Evolutionary conservation across 2,329 filamentous ascomycete genomes (phyloP).

Genomic region (Fusarium decemcellulare): DNA sequence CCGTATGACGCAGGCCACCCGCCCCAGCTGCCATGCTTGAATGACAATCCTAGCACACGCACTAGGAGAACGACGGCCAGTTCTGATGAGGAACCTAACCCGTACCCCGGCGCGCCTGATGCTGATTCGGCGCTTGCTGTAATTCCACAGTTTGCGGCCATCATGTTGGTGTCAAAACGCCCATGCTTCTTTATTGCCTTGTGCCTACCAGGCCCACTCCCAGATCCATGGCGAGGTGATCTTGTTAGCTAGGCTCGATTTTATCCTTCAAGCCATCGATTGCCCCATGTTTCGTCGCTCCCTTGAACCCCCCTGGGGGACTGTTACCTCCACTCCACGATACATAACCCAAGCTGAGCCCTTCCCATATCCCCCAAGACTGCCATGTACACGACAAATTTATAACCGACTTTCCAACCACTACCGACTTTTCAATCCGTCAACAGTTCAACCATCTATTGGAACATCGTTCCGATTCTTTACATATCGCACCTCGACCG

Average conservation of each 20-base stretch:
- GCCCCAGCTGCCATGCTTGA: slow-evolving; percentile 46
- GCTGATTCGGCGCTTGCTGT: slow-evolving; percentile 50
- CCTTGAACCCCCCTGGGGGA: slow-evolving; percentile 47
- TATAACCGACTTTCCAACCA: slow-evolving; percentile 5
- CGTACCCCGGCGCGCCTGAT: slow-evolving; percentile 24
- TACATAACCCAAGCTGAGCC: slow-evolving; percentile 50
- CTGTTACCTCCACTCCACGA: slow-evolving; percentile 42
- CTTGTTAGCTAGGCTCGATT: slow-evolving; percentile 54
- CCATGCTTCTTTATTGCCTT: slow-evolving; percentile 47
- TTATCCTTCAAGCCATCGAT: slow-evolving; percentile 53
- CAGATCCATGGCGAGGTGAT: slow-evolving; percentile 56
- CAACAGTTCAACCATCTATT: neutral
- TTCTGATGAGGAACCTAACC: slow-evolving; percentile 37
- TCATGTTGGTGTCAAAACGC: slow-evolving; percentile 44
- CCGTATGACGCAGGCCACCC: slow-evolving; percentile 51
- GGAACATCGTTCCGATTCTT: neutral
- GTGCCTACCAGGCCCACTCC: slow-evolving; percentile 52
- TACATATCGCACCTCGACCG: neutral
- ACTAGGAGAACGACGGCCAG: slow-evolving; percentile 39
- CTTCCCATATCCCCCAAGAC: slow-evolving; percentile 29
- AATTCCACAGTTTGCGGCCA: slow-evolving; percentile 53
- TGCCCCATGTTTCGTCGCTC: slow-evolving; percentile 52
- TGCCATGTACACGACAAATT: slow-evolving; percentile 10
- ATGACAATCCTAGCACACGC: slow-evolving; percentile 43
- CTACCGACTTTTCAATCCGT: neutral